Evolutionary conservation across 106 monocot genomes (phyloP).

Genomic region (Allium fistulosum): DNA sequence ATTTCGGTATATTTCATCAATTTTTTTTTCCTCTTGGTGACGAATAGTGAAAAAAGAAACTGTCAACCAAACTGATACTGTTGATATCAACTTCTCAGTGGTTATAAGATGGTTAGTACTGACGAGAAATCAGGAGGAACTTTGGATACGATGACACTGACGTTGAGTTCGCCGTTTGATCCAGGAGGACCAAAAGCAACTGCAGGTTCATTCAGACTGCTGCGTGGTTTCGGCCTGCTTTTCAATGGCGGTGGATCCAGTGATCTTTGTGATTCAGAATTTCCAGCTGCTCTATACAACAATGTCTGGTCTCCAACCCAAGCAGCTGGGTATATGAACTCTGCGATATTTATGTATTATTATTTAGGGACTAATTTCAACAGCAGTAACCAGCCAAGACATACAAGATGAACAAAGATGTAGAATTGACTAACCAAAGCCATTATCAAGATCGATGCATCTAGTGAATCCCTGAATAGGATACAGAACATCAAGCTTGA

Average conservation of each 20-base stretch:
- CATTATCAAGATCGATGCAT: conserved; percentile 46
- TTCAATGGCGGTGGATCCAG: conserved; percentile 52
- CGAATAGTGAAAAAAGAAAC: neutral
- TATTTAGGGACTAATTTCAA: too few relatives aligned
- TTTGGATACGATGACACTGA: conserved; percentile 73
- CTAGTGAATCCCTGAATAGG: conserved; percentile 79
- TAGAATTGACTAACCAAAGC: conserved; percentile 49
- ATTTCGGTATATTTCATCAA: too few relatives aligned
- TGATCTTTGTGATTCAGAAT: conserved; percentile 53
- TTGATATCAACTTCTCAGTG: too few relatives aligned
- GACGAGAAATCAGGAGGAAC: conserved; percentile 78
- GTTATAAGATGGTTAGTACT: neutral
- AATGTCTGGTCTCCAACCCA: conserved; percentile 95
- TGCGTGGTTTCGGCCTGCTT: neutral
- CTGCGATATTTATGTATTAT: conserved; percentile 17
- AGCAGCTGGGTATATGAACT: conserved; percentile 77
- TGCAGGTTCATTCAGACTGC: conserved; percentile 40
- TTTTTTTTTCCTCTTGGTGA: too few relatives aligned
- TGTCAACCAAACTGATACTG: too few relatives aligned
- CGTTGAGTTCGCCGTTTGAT: conserved; percentile 82
- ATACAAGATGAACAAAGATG: too few relatives aligned
- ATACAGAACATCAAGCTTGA: conserved; percentile 74
- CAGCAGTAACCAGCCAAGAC: too few relatives aligned
- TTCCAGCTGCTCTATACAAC: conserved; percentile 50
- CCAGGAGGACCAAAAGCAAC: conserved; percentile 85